Base-by-base conservation (phyloP, 106 monocot species). In the Narthecium ossifragum region DNA sequence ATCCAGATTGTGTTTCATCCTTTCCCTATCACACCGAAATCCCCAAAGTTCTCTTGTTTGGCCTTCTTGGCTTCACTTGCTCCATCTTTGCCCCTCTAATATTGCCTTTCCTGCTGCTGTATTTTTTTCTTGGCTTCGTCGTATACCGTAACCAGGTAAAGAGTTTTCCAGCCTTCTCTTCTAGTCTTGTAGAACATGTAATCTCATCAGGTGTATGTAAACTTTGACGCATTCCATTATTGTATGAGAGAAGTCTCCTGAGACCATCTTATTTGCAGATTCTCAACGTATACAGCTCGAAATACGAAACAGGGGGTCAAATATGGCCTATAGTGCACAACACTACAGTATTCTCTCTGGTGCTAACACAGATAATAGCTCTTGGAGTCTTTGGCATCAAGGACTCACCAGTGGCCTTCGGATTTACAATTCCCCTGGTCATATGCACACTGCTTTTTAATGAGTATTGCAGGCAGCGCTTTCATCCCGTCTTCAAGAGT, bases 21-120 rank as follows among this genome's bases (percentile, higher is more conserved):
- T 96, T 96, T 65, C 96, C 96, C 34, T 90, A 90, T 67, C 96
- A 96, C 53, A 96, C 90, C 26, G 90, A 96, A 74, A 63, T 96
- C 50, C 96, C 96, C 61, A 86, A 69, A 62, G 69, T 96, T 69
- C 81, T 96, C 26, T 52, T 96, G 10, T 74, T 96, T 54, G 90
- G 86, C 31, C 63, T 96, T 17, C 75, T 96, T 65, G 96, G 96
- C 33, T 87, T 96, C 70, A 96, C 86, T 4, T 96, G 86, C 55
- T 80, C 90, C 20, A 67, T 96, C 68, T 46, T 96, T 62, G 96
- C 96, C 60, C 96, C 96, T 70, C 51, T 96, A 26, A 96, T 96
- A 40, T 52, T 96, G 39, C 96, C 96, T 36, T 96, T 90, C 66
- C 69, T 96, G 68, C 75, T 96, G 40, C 72, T 84, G 24, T 96